Evolutionary conservation across 345 rosid species (phyloP), one percentile per base, ranked within the genome.

Genomic region (Pistacia integerrima): DNA sequence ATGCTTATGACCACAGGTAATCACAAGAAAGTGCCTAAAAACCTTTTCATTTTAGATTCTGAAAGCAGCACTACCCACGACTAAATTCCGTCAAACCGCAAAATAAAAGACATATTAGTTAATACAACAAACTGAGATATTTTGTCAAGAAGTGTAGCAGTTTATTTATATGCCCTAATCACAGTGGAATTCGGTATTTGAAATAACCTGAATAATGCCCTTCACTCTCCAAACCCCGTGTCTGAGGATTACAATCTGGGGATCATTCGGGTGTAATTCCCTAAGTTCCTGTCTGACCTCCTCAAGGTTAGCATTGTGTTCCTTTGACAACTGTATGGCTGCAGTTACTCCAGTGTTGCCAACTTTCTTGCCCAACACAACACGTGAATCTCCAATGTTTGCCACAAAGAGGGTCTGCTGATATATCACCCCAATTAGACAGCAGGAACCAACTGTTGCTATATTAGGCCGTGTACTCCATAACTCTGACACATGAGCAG

Each of bases 181-280:
- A 66, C 33, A 67, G 64, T 58, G 22, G 14, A 55, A 74, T n/a
- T 46, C 44, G 46, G 77, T 36, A 67, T 16, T 38, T 66, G 74
- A 78, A 79, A 4, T 25, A 69, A 91, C 98, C 98, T 95, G 99
- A 80, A 95, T 95, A 48, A 91, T 85, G 64, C 99, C 97, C 78
- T 90, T 95, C n/a, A 95, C 97, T 84, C 94, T 89, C 98, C 99
- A 95, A 77, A 90, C 94, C 71, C 97, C 99, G 82, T 89, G 98
- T 83, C 73, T 93, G 52, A 85, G 89, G 73, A 90, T 91, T 75
- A 93, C 98, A 28, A 93, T 91, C 77, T 93, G 91, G 0, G 97
- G 91, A 82, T 95, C 99, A 87, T 86, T 76, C 35, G 98, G 98
- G 80, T 93, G 98, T 25, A 85, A 83, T 68, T 87, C 95, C 85